These are phyloP conservation scores for Chlorella sorokiniana DNA, from an alignment of 139 green algal species.

Conservation along the genomic window DNA sequence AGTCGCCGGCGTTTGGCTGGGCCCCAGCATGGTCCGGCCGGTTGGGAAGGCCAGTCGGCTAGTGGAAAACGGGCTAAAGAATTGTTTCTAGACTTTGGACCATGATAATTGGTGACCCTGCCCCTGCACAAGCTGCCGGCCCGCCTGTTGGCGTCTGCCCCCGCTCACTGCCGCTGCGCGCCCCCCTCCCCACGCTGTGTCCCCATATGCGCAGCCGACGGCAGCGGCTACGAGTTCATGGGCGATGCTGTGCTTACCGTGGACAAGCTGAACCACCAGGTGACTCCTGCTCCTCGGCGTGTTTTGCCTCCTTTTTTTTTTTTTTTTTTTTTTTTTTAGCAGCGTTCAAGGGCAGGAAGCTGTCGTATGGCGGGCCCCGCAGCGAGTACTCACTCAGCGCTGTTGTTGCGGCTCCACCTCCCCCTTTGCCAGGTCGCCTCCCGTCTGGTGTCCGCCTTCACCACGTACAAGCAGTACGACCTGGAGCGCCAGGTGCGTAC, in stretches of 20 bases:
- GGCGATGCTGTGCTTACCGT: conserved; percentile 80
- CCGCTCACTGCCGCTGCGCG: background rate
- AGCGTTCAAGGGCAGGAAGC: no score
- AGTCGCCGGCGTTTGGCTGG: no score
- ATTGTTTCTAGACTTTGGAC: no score
- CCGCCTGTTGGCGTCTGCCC: background rate
- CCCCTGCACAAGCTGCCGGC: no score
- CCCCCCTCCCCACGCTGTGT: background rate
- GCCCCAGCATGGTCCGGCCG: no score
- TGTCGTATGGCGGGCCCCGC: no score
- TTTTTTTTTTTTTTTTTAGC: background rate
- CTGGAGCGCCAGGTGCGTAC: conserved; percentile 42
- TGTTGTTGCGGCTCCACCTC: background rate
- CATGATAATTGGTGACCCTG: no score
- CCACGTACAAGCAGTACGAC: conserved; percentile 86
- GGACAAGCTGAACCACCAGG: conserved; percentile 86
- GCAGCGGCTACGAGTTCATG: conserved; percentile 93
- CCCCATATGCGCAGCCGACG: conserved; percentile 61
- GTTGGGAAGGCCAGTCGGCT: no score
- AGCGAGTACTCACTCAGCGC: no score
- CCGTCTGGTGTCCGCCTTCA: conserved; percentile 85
- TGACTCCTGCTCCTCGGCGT: background rate
- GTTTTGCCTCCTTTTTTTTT: background rate
- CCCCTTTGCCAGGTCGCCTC: conserved; percentile 75
- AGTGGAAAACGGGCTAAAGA: no score